A percentile compares a stretch with the other conserved stretches of the same genome.
phyloP scores from a whole-genome alignment of 2,329 filamentous ascomycete genomes.

The Magnaporthiopsis rhizophila region DNA sequence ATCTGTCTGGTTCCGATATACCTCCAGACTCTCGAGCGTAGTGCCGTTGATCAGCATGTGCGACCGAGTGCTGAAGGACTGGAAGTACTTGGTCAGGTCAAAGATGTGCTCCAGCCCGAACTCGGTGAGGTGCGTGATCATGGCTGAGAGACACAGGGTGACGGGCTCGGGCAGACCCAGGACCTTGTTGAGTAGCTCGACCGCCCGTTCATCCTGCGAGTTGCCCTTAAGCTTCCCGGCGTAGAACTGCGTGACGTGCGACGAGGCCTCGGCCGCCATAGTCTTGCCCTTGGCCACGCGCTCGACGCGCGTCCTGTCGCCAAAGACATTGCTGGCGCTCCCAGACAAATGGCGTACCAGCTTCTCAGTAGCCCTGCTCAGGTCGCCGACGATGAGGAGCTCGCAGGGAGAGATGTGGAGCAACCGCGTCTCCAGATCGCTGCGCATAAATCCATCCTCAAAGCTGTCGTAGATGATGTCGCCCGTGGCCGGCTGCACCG shows the following conservation, averaged over 20 bases:
- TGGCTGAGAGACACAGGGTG: slow-evolving; percentile 86
- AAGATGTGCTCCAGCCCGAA: slow-evolving; percentile 95
- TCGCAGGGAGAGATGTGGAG: slow-evolving; percentile 95
- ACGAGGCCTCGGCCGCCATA: slow-evolving; percentile 75
- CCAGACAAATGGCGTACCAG: slow-evolving; percentile 83
- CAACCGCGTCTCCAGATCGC: slow-evolving; percentile 89
- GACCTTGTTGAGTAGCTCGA: slow-evolving; percentile 73
- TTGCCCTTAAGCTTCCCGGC: slow-evolving; percentile 69
- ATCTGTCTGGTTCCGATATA: slow-evolving; percentile 92
- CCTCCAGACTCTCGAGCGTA: slow-evolving; percentile 85
- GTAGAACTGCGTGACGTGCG: slow-evolving; percentile 89
- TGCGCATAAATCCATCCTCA: slow-evolving; percentile 95
- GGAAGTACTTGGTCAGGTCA: slow-evolving; percentile 92
- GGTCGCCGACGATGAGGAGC: slow-evolving; percentile 82
- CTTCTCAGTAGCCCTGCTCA: slow-evolving; percentile 88
- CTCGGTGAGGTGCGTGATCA: slow-evolving; percentile 88
- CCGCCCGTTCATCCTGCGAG: slow-evolving; percentile 46
- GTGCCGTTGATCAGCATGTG: slow-evolving; percentile 97
- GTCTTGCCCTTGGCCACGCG: slow-evolving; percentile 68
- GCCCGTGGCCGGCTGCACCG: slow-evolving; percentile 90
- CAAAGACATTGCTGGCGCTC: slow-evolving; percentile 84
- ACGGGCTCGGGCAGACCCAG: slow-evolving; percentile 77
- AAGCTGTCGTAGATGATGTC: slow-evolving; percentile 96
- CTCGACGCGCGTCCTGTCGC: slow-evolving; percentile 82
- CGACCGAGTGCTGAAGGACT: slow-evolving; percentile 85